These are phyloP conservation scores for Pyricularia sp. DNA, from an alignment of 2,329 filamentous ascomycete species.

Conservation along the genomic window DNA sequence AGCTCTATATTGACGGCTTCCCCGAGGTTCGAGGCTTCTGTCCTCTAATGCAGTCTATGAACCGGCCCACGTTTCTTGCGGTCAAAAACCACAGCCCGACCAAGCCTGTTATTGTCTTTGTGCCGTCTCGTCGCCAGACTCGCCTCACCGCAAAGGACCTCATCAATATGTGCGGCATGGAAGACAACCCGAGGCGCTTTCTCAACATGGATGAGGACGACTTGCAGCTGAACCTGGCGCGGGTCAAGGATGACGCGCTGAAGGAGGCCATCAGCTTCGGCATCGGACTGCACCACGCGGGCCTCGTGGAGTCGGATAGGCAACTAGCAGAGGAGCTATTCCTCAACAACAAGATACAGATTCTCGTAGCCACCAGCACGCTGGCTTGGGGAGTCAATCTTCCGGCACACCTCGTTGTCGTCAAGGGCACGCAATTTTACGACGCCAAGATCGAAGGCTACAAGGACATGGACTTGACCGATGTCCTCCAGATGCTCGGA, in stretches of 20 bases:
- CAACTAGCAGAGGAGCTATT: slow-evolving; percentile 91
- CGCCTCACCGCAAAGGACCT: slow-evolving; percentile 90
- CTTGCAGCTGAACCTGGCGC: slow-evolving; percentile 72
- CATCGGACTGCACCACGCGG: slow-evolving; percentile 94
- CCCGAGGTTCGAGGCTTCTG: slow-evolving; percentile 93
- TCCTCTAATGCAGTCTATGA: slow-evolving; percentile 98
- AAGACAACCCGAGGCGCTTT: slow-evolving; percentile 92
- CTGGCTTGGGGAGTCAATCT: slow-evolving; percentile 97
- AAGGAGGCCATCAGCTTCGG: slow-evolving; percentile 94
- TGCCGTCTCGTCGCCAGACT: slow-evolving; percentile 90
- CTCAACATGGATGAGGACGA: slow-evolving; percentile 93
- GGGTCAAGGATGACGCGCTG: slow-evolving; percentile 88
- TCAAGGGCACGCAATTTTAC: slow-evolving; percentile 97
- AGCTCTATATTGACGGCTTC: slow-evolving; percentile 97
- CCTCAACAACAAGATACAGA: slow-evolving; percentile 95
- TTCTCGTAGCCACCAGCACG: slow-evolving; percentile 90
- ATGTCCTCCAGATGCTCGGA: slow-evolving; percentile 96
- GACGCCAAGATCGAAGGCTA: slow-evolving; percentile 97
- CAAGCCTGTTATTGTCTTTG: slow-evolving; percentile 97
- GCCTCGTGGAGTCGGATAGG: slow-evolving; percentile 88
- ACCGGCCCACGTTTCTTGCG: slow-evolving; percentile 88
- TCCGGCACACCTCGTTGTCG: slow-evolving; percentile 91
- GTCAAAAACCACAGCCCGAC: slow-evolving; percentile 94
- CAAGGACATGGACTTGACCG: slow-evolving; percentile 97
- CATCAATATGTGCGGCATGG: slow-evolving; percentile 97